Conservation (phyloP, 768 basidiomycete genomes). For the Pholiota molesta region DNA sequence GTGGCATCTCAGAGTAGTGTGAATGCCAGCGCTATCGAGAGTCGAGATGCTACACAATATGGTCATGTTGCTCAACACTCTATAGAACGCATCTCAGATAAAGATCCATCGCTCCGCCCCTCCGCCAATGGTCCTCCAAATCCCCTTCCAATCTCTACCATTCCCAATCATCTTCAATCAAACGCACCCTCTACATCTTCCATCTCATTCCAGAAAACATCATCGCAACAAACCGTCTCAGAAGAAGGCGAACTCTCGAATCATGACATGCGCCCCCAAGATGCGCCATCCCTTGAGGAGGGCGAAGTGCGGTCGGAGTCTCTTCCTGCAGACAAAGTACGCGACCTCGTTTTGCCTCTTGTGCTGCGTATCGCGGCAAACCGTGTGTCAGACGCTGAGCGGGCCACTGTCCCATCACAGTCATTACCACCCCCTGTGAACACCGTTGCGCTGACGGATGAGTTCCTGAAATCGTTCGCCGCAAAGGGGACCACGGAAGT, state of each 20-base stretch:
- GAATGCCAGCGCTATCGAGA: background rate
- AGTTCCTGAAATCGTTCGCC: slow-evolving; percentile 26
- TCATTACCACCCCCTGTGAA: slow-evolving; percentile 1
- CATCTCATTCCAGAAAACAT: background rate
- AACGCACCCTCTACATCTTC: background rate
- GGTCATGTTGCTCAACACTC: background rate
- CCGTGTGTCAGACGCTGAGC: slow-evolving; percentile 9
- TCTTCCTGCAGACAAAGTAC: slow-evolving; percentile 15
- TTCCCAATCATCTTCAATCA: background rate
- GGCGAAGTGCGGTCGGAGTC: slow-evolving; percentile 7
- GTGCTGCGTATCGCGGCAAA: slow-evolving; percentile 19
- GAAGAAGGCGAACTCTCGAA: slow-evolving; percentile 3
- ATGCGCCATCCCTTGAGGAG: slow-evolving; percentile 7
- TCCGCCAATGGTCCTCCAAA: background rate
- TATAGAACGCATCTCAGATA: background rate
- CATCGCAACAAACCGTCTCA: background rate
- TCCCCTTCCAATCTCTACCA: background rate
- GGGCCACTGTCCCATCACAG: background rate
- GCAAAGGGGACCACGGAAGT: slow-evolving; percentile 19
- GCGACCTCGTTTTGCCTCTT: slow-evolving; percentile 20
- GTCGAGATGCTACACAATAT: background rate
- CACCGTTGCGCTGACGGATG: slow-evolving; percentile 28
- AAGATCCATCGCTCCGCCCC: background rate
- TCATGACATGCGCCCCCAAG: too few species aligned
- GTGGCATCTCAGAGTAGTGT: background rate